These are phyloP conservation scores for Podospora conica DNA, from an alignment of 495 filamentous ascomycete genomes.

Conservation along the genomic window DNA sequence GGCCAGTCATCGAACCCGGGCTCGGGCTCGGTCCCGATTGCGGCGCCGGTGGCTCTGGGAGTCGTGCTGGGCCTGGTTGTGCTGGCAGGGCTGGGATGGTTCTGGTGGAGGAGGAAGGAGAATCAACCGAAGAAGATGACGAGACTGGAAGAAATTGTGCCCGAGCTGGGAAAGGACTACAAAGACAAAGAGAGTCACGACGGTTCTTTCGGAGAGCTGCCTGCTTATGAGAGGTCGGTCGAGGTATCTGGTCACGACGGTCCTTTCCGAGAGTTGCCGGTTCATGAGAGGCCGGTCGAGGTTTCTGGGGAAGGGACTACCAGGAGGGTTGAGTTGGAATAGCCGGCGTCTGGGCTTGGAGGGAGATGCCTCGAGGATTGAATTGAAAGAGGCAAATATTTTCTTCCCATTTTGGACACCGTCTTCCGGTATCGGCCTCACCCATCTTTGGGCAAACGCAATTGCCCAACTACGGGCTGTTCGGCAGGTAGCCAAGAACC, in stretches of 20 bases:
- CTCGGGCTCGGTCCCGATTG: not conserved
- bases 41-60: not conserved
- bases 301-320: not conserved
- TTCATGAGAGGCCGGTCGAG: not conserved
- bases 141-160: not conserved
- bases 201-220: not conserved
- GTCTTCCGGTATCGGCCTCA: no score
- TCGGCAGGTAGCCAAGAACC: no score
- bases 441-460: no score
- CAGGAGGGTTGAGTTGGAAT: not conserved
- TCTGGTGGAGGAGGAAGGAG: not conserved
- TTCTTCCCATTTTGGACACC: no score
- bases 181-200: not conserved
- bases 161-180: no score
- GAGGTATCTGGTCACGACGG: not conserved
- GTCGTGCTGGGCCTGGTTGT: not conserved
- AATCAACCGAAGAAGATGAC: not conserved
- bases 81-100: not conserved
- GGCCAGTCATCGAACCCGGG: not conserved
- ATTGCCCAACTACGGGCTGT: no score
- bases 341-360: no score
- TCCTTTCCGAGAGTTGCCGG: not conserved
- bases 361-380: no score
- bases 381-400: no score
- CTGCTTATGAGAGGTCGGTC: not conserved